Evolutionary conservation across 1,284 basidiomycete genomes (phyloP).

Genomic region (Moniliella sp.): DNA sequence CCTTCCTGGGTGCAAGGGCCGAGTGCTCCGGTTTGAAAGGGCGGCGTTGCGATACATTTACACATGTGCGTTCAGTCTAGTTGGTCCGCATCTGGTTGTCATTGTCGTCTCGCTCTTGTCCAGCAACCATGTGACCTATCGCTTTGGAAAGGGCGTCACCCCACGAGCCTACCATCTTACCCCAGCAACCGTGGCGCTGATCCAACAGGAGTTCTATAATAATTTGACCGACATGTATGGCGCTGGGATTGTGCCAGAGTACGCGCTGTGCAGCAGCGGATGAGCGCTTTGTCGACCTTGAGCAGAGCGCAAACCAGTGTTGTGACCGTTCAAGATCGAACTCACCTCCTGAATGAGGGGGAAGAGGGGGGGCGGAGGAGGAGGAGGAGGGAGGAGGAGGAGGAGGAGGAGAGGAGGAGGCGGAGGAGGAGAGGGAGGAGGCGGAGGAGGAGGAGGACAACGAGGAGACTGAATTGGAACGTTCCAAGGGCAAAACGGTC

Average conservation of each 20-base stretch:
- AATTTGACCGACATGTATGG: too few relatives aligned
- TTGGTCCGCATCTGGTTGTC: constrained; percentile 3
- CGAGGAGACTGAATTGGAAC: too few relatives aligned
- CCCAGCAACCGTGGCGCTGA: too few relatives aligned
- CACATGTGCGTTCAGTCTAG: constrained; percentile 2
- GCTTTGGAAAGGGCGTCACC: constrained; percentile 6
- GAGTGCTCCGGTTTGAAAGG: constrained; percentile 9
- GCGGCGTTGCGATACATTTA: constrained; percentile 2
- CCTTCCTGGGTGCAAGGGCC: constrained; percentile 32
- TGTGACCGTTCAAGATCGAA: constrained; percentile 3
- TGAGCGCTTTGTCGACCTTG: too few relatives aligned
- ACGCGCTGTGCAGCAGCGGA: too few relatives aligned
- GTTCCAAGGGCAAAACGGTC: too few relatives aligned
- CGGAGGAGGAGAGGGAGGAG: constrained; percentile 1
- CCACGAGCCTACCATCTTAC: constrained; percentile 4
- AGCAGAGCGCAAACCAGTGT: constrained; percentile 4
- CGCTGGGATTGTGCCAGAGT: too few relatives aligned
- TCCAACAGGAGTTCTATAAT: too few relatives aligned
- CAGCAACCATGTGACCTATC: constrained; percentile 5
- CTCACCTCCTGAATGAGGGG: neutral
- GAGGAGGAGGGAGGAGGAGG: neutral
- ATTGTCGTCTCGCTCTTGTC: constrained; percentile 3
- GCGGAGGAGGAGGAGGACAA: neutral
- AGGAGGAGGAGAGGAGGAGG: neutral
- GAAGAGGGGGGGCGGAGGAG: neutral